A percentile compares a stretch with the other conserved stretches of the same genome.
phyloP scores from a whole-genome alignment of 208 protist species.

The Trypanosoma grayi region DNA sequence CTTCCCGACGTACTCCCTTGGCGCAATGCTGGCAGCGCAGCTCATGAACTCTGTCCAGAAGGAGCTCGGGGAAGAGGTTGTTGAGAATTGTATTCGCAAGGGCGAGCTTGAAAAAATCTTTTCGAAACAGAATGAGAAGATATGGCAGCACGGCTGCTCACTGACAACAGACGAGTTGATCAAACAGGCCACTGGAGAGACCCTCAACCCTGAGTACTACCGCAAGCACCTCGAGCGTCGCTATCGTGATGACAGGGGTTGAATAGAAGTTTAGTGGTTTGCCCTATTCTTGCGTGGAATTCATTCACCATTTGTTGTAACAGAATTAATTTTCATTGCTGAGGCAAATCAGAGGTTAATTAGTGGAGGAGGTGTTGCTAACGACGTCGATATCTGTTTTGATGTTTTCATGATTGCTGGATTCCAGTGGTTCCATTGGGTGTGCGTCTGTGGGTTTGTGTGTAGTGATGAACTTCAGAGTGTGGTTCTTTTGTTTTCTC shows the following conservation, averaged over 20 bases:
- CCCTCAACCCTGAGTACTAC: conserved; percentile 75
- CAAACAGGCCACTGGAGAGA: conserved; percentile 63
- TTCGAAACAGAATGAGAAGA: conserved; percentile 29
- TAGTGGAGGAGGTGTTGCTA: no score
- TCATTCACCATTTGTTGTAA: no score
- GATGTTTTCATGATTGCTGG: no score
- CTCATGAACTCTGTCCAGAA: conserved; percentile 65
- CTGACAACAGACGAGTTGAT: conserved; percentile 76
- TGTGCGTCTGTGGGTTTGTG: conserved; percentile 10
- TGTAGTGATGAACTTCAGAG: conserved; percentile 6
- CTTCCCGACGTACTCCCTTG: conserved; percentile 88
- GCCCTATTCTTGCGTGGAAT: no score
- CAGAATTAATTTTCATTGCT: background rate
- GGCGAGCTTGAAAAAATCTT: conserved; percentile 50
- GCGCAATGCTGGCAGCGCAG: conserved; percentile 84
- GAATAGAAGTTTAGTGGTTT: no score
- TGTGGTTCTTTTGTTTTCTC: no score
- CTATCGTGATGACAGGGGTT: conserved; percentile 45
- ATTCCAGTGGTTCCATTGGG: no score
- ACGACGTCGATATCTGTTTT: no score
- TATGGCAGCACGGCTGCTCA: conserved; percentile 33
- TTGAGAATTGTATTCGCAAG: conserved; percentile 44
- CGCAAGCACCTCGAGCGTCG: conserved; percentile 73
- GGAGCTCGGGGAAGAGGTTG: conserved; percentile 39
- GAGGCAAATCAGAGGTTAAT: no score